Evolutionary conservation across 2,329 filamentous ascomycete genomes (phyloP).

Genomic region (Zalaria sp.): DNA sequence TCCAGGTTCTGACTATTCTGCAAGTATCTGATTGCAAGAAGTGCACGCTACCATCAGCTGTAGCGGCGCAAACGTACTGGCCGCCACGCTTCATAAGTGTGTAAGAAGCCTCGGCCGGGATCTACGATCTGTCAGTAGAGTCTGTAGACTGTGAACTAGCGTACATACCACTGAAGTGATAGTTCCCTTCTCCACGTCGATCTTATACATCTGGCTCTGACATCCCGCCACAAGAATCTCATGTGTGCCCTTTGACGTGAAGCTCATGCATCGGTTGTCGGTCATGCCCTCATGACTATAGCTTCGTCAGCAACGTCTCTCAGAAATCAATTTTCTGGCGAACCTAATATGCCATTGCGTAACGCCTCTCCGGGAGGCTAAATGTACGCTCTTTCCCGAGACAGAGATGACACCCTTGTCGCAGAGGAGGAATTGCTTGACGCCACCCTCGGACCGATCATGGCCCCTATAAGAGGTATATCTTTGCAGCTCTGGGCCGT

Average conservation of each 20-base stretch:
- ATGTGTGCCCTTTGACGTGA: conserved; percentile 69
- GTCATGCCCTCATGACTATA: conserved; percentile 61
- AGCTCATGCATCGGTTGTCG: conserved; percentile 88
- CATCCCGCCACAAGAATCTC: conserved; percentile 79
- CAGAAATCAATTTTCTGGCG: not conserved
- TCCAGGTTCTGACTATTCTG: conserved; percentile 72
- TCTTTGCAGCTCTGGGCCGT: conserved; percentile 66
- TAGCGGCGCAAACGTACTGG: conserved; percentile 85
- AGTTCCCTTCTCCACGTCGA: conserved; percentile 45
- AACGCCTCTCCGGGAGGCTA: conserved; percentile 68
- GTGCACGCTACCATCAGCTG: conserved; percentile 67
- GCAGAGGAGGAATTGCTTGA: conserved; percentile 82
- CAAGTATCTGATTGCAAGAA: conserved; percentile 71
- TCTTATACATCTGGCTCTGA: conserved; percentile 72
- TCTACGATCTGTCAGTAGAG: conserved; percentile 23
- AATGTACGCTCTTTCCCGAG: conserved; percentile 71
- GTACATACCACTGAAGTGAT: conserved; percentile 25
- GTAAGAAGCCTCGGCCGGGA: conserved; percentile 63
- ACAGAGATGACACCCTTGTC: conserved; percentile 83
- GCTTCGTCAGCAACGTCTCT: not conserved
- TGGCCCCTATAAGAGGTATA: conserved; percentile 89
- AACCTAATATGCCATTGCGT: conserved; percentile 78
- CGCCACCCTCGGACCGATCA: conserved; percentile 48
- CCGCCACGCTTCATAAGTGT: conserved; percentile 79
- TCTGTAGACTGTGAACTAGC: conserved; percentile 7